These are phyloP conservation scores for Ligustrum vulgare DNA, from an alignment of 257 asterid species.

Conservation along the genomic window DNA sequence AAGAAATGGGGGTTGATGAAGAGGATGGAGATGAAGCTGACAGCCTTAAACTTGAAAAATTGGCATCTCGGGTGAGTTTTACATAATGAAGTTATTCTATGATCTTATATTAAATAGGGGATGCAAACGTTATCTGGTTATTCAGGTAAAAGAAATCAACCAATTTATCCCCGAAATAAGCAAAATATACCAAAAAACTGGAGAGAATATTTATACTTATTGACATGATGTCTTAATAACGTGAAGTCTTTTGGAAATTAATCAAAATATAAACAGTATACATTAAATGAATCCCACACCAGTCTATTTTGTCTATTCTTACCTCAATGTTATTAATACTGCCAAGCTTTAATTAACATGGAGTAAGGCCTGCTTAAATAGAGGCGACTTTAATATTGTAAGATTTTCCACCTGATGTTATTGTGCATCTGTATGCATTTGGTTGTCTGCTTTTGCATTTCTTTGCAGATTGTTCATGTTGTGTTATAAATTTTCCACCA, in stretches of 20 bases:
- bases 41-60: conserved; percentile 63
- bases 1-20: conserved; percentile 90
- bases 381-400: neutral
- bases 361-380: neutral
- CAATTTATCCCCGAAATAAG: neutral
- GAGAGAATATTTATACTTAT: neutral
- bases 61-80: conserved; percentile 85
- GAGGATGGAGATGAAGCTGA: conserved; percentile 93
- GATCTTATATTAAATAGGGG: neutral
- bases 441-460: conserved; percentile 3
- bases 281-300: neutral
- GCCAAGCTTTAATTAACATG: neutral
- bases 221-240: neutral
- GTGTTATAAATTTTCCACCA: neutral
- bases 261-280: neutral
- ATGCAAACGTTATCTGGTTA: neutral
- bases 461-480: neutral
- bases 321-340: neutral
- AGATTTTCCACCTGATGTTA: neutral
- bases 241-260: neutral
- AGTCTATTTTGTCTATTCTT: neutral
- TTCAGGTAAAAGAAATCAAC: neutral
- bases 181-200: neutral
- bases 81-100: neutral
- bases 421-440: neutral